Base-by-base conservation (phyloP, 2,329 filamentous ascomycete genomes). In the Podosphaera fusca region DNA sequence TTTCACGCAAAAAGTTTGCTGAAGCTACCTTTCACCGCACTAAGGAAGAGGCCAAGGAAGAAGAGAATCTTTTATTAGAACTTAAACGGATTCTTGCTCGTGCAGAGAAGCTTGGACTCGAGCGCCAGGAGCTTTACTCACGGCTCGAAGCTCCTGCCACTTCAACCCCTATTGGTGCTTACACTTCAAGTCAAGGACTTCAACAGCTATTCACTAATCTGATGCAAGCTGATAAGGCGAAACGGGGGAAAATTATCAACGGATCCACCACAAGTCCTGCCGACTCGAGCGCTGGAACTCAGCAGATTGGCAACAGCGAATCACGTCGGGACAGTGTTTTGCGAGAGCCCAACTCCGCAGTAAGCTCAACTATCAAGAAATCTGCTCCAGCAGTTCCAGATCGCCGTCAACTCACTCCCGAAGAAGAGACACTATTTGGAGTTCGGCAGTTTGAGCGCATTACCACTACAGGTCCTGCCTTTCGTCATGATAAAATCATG, bases 81-180 rank as follows among this genome's bases (percentile, higher is more conserved):
- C 79, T 98, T 57, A 88, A 94, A 66, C 84, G 92, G 59, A 96
- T 98, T 62, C 79, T 94, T 65, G 82, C 85, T 60, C 82, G 88
- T 59, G 86, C 89, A 61, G 85, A 92, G 63, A 82, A 81, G 58
- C 84, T 96, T 66, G 87, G 94, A 67, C 82, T 87, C 62, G 88
- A 95, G 67, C 84, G 92, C 57, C 81, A 83, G 63, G 89, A 95
- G 67, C 78, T 94, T 50, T 95, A 90, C 70, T 79, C 81, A 61
- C 80, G 90, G 56, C 81, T 98, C 9, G 90, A 95, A 66, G 86
- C 87, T 60, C 89, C 89, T 0, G 75, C 64, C 73, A 85, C 72
- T 69, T 83, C 72, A 55, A 74, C 75, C 58, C 85, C 86, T 64
- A 85, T 86, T 59, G 77, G 76, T 63, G 75, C 80, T 52, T 95